Base-by-base conservation (phyloP, 2,329 filamentous ascomycete species). In the Coniella vitis region DNA sequence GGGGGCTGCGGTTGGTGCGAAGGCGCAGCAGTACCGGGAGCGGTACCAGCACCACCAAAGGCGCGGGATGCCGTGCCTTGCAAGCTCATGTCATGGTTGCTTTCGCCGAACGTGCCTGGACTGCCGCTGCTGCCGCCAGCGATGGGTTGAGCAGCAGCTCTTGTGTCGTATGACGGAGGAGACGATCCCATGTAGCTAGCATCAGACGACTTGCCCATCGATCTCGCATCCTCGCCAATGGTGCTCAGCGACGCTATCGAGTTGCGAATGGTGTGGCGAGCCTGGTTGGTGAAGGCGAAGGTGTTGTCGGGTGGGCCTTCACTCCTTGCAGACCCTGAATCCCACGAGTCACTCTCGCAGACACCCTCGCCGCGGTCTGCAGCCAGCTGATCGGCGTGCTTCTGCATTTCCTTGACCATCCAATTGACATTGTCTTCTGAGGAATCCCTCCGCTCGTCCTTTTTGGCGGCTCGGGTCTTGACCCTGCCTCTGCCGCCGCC, bases 341-440 rank as follows among this genome's bases (percentile, higher is more conserved):
- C 45, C 21, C 25, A 39, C 4, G 36, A 46, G 14, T 46, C 44
- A 7, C 20, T 25, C 21, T 56, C 63, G 25, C 25, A 5, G 5
- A 38, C 44, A 58, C 62, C 65, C 53, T 63, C 59, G 47, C 63
- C 45, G 50, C 60, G 57, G 19, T 62, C 63, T 13, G 48, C 45
- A 22, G 81, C 75, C 42, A 83, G 64, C 57, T 83, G 73, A 57
- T 87, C 80, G 45, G 83, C 85, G 65, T 91, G 85, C 57, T 83
- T 78, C 57, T 87, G 85, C 85, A 93, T 87, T 58, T 89, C 84
- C 58, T 83, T 78, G 60, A 93, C 75, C 61, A 89, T 88, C 83
- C 86, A 91, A 49, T 78, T 69, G 51, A 76, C 72, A 45, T 78
- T 75, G 57, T 81, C 73, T 43, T 79, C 76, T 2, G 80, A 83